These are phyloP conservation scores for Fusarium sp. DNA, from an alignment of 2,329 filamentous ascomycete species.

Conservation along the genomic window DNA sequence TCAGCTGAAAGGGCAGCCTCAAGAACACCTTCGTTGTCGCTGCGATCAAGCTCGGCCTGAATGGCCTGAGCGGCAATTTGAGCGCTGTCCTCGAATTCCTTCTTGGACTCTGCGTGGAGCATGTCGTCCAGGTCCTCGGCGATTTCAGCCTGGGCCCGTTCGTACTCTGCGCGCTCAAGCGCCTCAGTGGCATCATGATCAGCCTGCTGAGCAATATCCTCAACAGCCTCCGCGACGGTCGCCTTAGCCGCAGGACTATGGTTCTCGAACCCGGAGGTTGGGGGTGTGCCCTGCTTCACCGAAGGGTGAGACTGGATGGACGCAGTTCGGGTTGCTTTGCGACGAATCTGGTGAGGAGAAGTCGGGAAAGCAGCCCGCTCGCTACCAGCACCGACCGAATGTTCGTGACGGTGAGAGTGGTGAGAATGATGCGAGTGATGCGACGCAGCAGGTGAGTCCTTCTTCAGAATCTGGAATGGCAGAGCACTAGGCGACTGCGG, in stretches of 20 bases:
- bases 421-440: constrained; percentile 55
- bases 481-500: constrained; percentile 45
- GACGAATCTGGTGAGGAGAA: constrained; percentile 58
- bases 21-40: constrained; percentile 64
- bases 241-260: constrained; percentile 64
- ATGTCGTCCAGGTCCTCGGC: constrained; percentile 60
- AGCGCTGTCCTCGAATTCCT: constrained; percentile 64
- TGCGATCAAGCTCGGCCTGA: constrained; percentile 66
- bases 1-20: constrained; percentile 58
- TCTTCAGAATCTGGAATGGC: constrained; percentile 64
- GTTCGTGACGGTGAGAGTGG: constrained; percentile 53
- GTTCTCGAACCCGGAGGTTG: constrained; percentile 49
- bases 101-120: constrained; percentile 63
- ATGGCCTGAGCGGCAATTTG: constrained; percentile 61
- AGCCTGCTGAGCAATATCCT: constrained; percentile 68
- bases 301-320: constrained; percentile 49
- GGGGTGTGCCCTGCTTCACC: constrained; percentile 48
- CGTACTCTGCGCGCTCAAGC: constrained; percentile 66
- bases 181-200: constrained; percentile 72
- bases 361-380: constrained; percentile 59
- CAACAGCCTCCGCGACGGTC: constrained; percentile 77
- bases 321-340: constrained; percentile 52
- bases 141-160: constrained; percentile 62
- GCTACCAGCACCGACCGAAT: constrained; percentile 52
- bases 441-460: constrained; percentile 58